phyloP scores from a whole-genome alignment of 805 yeast species.

The Hanseniaspora lindneri region DNA sequence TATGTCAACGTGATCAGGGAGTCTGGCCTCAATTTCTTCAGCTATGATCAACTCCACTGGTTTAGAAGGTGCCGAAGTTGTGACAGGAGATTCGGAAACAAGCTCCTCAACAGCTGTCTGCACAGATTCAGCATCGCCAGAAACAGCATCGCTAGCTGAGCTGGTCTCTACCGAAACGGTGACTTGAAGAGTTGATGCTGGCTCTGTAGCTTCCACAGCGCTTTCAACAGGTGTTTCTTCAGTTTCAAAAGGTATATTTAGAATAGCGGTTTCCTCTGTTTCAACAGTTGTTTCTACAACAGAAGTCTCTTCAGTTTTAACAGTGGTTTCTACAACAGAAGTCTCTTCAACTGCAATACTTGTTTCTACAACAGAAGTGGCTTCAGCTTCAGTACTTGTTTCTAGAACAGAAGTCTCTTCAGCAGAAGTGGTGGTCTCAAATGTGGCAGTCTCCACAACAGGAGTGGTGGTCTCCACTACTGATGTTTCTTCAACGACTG shows the following conservation, averaged over 20 bases:
- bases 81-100: no score
- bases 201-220: no score
- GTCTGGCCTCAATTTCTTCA: background rate
- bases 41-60: background rate
- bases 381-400: background rate
- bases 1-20: background rate
- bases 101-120: no score
- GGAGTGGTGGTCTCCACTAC: no score
- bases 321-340: background rate
- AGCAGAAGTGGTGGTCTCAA: background rate
- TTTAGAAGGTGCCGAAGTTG: background rate
- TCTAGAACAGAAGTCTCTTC: background rate
- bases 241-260: background rate
- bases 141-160: no score
- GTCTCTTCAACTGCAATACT: background rate
- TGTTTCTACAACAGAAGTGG: background rate
- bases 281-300: background rate
- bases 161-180: no score
- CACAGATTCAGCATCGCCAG: no score
- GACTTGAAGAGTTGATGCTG: no score
- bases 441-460: no score
- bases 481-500: background rate
- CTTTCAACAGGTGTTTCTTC: no score
- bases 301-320: background rate
- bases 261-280: background rate